phyloP scores from a whole-genome alignment of 495 filamentous ascomycete species.

The Penicillium ochrochloron region DNA sequence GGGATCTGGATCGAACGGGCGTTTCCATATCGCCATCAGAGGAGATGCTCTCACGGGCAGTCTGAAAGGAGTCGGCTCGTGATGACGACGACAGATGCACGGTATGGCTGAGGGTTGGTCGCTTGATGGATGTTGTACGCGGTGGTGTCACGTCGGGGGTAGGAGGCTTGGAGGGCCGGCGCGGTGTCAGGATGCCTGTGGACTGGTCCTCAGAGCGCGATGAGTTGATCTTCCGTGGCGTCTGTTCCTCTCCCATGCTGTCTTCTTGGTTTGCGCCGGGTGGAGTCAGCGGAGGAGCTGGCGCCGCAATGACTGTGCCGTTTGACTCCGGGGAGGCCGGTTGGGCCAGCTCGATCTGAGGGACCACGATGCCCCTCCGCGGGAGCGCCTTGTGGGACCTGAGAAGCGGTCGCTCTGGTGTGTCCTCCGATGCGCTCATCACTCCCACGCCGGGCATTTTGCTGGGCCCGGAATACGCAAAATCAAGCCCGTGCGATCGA shows the following conservation, averaged over 20 bases:
- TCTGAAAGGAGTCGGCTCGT: slow-evolving; percentile 73
- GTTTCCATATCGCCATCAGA: slow-evolving; percentile 66
- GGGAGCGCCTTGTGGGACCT: slow-evolving; percentile 55
- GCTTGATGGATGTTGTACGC: slow-evolving; percentile 48
- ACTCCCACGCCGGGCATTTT: slow-evolving; percentile 47
- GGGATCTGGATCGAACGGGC: slow-evolving; percentile 45
- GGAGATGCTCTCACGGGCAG: slow-evolving; percentile 66
- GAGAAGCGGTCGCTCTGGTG: slow-evolving; percentile 41
- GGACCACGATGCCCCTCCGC: slow-evolving; percentile 36
- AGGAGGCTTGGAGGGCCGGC: slow-evolving; percentile 68
- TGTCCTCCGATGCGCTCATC: slow-evolving; percentile 39
- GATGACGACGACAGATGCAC: slow-evolving; percentile 49
- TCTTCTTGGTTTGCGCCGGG: slow-evolving; percentile 38
- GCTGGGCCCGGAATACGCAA: not conserved
- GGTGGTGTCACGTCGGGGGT: slow-evolving; percentile 78
- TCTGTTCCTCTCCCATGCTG: slow-evolving; percentile 26
- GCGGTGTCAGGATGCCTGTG: slow-evolving; percentile 55
- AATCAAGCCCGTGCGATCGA: not conserved
- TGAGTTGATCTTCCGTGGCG: slow-evolving; percentile 31
- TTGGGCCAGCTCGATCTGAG: slow-evolving; percentile 33
- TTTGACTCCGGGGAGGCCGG: slow-evolving; percentile 33
- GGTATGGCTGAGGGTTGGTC: slow-evolving; percentile 44
- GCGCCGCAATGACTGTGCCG: slow-evolving; percentile 32
- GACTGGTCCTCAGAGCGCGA: slow-evolving; percentile 31
- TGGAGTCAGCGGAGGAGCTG: slow-evolving; percentile 47